Evolutionary conservation across 2,329 filamentous ascomycete genomes (phyloP), one percentile per base, ranked within the genome.

Genomic region (Graphilbum fragrans): DNA sequence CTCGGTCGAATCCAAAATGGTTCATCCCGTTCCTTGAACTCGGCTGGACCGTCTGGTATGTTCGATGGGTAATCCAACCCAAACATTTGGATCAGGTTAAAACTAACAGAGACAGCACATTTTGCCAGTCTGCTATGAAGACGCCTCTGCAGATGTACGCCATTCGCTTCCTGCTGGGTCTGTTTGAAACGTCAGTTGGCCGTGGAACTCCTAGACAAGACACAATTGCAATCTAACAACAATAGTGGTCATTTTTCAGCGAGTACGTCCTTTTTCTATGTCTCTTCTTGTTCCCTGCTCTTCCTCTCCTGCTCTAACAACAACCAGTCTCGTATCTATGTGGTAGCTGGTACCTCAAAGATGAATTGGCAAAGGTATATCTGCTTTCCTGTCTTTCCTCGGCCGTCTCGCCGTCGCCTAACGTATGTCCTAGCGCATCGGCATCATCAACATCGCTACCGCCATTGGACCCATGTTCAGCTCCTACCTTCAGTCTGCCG

Each of bases 401-500:
- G n/a, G n/a, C n/a, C n/a, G n/a, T n/a, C n/a, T n/a, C n/a, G n/a
- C n/a, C n/a, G n/a, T n/a, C n/a, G n/a, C n/a, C n/a, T n/a, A n/a
- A n/a, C n/a, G n/a, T n/a, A n/a, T n/a, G n/a, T n/a, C 69, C 41
- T 75, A 75, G 49, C 63, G 73, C 6, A 59, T 62, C 0, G 63
- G 62, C 41, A 60, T 68, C 25, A 66, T 68, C 48, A 61, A 66
- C 40, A 62, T 70, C 0, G 68, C 65, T 20, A 67, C 70, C 10
- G 67, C 64, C 5, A 58, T 74, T 0, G 72, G 69, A 0, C 57
- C 60, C n/a, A 72, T 76, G 66, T 68, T 75, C 37, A 69, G 67
- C n/a, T 72, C 71, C 2, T 75, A 73, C 44, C 58, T 76, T 0
- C 70, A 74, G 55, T 65, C 71, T 1, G 70, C 66, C 1, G 66